Base-by-base conservation (phyloP, 2,329 filamentous ascomycete genomes). In the Exophiala calicioides region DNA sequence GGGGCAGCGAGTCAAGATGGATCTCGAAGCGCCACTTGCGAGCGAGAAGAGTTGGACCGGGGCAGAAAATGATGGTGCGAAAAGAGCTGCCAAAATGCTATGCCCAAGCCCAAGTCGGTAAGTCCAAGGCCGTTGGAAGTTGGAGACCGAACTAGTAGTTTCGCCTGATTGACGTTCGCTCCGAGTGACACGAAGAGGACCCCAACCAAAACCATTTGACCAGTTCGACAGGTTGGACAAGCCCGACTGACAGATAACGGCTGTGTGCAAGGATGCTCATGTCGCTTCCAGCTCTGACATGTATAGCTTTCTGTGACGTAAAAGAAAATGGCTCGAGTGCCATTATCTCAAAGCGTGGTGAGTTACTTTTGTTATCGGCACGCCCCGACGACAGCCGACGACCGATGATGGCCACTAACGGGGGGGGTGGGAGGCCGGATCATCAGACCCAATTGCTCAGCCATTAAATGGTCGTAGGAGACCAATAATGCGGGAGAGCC, bases 11-110 rank as follows among this genome's bases (percentile, higher is more conserved):
- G 47, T 58, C 30, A 36, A 32, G 40, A 36, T 33, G 29, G 23
- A 32, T 19, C 43, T 58, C 45, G 46, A 58, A 58, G 53, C 53
- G 56, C 56, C 53, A 56, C 47, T 43, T 36, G 44, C 37, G 33
- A 45, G 21, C 30, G 48, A 45, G 39, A 29, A 29, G 24, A 35
- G 29, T 47, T 52, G 23, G 35, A 27, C 21, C 7, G 10, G 52
- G 45, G 39, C 30, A 36, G 36, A 37, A 36, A 40, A 31, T 48
- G 44, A 33, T 24, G 35, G 40, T 16, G 38, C 37, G 26, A 40
- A 40, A 27, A 33, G 19, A 27, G 42, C 29, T 43, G 27, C 44
- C 44, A 31, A 29, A 32, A 43, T 31, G 23, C 29, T 27, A 44
- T 44, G 52, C 48, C 52, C 52, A 55, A 52, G 37, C 48, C 48